phyloP scores from a whole-genome alignment of 108 stramenopile species.

The Nitzschia sp. region DNA sequence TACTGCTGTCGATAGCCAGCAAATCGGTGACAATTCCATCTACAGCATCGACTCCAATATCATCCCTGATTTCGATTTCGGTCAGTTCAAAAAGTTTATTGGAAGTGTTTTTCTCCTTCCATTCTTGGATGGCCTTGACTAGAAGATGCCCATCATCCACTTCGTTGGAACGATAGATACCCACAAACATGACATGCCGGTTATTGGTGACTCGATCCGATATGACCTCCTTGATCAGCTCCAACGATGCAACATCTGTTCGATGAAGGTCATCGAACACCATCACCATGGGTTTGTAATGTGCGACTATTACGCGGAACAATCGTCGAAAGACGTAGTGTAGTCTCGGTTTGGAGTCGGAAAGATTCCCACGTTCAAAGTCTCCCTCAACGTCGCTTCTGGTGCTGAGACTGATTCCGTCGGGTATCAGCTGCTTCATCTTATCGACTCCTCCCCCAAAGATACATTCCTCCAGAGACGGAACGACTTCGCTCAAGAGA shows the following conservation, averaged over 20 bases:
- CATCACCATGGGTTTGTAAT: not conserved
- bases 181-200: not conserved
- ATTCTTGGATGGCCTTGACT: not conserved
- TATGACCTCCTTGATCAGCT: not conserved
- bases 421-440: too few species aligned
- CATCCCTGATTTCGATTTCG: not conserved
- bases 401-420: too few species aligned
- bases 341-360: not conserved
- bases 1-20: not conserved
- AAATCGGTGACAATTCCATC: not conserved
- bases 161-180: not conserved
- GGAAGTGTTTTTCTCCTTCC: not conserved
- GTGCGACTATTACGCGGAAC: not conserved
- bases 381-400: too few species aligned
- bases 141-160: not conserved
- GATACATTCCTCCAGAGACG: not conserved
- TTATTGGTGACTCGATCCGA: not conserved
- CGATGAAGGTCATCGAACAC: not conserved
- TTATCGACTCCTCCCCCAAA: too few species aligned
- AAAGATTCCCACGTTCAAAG: not conserved
- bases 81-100: not conserved
- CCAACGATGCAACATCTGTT: not conserved
- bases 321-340: not conserved
- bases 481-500: not conserved
- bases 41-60: not conserved